These are phyloP conservation scores for Phialophora macrospora DNA, from an alignment of 2,329 filamentous ascomycete genomes.

Conservation along the genomic window DNA sequence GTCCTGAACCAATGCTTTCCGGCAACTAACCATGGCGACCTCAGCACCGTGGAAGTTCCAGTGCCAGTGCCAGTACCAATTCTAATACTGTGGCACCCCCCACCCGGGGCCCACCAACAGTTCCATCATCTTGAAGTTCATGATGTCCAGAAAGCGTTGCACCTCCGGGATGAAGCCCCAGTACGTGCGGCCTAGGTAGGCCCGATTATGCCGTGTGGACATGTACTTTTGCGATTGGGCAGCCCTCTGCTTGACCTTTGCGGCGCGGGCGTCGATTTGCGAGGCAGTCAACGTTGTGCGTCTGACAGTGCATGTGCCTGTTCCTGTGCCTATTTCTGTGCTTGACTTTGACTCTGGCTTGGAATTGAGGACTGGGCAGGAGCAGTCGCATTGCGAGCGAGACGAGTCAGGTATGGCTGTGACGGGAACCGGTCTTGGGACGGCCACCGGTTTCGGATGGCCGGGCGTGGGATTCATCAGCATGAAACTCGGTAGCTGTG, in stretches of 20 bases:
- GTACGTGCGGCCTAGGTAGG: conserved; percentile 2
- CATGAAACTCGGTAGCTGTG: not conserved
- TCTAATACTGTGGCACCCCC: not conserved
- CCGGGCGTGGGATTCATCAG: not conserved
- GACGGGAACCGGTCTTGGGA: not conserved
- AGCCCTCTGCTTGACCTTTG: not conserved
- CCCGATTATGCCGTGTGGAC: not conserved
- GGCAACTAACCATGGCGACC: not conserved
- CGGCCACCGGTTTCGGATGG: not conserved
- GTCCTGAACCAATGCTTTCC: not conserved
- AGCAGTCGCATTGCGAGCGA: not conserved
- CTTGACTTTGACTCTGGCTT: not conserved
- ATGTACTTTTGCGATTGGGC: not conserved
- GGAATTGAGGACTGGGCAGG: not conserved
- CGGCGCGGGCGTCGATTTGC: not conserved
- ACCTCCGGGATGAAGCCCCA: conserved; percentile 16
- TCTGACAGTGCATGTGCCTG: not conserved
- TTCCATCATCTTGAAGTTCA: not conserved
- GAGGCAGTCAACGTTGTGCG: not conserved
- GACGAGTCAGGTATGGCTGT: not conserved
- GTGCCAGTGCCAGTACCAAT: not conserved
- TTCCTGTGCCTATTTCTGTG: not conserved
- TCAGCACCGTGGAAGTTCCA: no score
- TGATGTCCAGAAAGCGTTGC: not conserved
- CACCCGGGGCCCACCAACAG: not conserved